Evolutionary conservation across 2,329 filamentous ascomycete species (phyloP).

Genomic region (Scleromitrula shiraiana): DNA sequence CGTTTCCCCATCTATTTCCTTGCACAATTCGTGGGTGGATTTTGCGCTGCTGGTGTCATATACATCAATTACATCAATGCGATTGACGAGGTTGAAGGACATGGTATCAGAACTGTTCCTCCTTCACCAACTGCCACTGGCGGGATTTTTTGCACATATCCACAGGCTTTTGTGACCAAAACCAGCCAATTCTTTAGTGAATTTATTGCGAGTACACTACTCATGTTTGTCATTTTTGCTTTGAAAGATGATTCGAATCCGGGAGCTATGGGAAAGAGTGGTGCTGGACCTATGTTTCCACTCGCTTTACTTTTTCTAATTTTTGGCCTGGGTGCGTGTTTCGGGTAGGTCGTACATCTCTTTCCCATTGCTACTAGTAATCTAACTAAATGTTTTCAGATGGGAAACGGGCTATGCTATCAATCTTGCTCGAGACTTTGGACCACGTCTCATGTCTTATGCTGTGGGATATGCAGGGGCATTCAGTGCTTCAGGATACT

Average conservation of each 20-base stretch:
- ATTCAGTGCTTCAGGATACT: conserved; percentile 53
- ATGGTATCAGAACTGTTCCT: conserved; percentile 54
- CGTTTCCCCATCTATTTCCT: conserved; percentile 61
- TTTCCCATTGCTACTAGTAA: not conserved
- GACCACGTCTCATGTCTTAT: conserved; percentile 57
- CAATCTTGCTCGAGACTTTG: conserved; percentile 65
- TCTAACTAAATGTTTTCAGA: conserved; percentile 25
- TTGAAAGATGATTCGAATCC: conserved; percentile 44
- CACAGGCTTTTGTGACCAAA: conserved; percentile 56
- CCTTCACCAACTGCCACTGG: conserved; percentile 52
- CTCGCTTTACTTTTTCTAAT: conserved; percentile 63
- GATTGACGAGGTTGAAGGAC: conserved; percentile 56
- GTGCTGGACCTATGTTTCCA: conserved; percentile 42
- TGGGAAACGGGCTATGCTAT: conserved; percentile 74
- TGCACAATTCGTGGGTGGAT: conserved; percentile 60
- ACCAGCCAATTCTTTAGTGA: conserved; percentile 65
- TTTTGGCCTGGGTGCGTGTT: conserved; percentile 65
- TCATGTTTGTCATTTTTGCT: conserved; percentile 67
- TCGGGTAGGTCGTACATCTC: conserved; percentile 33
- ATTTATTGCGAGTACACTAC: conserved; percentile 56
- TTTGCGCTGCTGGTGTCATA: conserved; percentile 51
- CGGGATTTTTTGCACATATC: conserved; percentile 68
- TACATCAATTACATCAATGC: conserved; percentile 58
- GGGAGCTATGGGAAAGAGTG: conserved; percentile 23
- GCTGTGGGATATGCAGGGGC: conserved; percentile 65